Conservation (phyloP, 805 yeast species). For the Kuraishia cidri region DNA sequence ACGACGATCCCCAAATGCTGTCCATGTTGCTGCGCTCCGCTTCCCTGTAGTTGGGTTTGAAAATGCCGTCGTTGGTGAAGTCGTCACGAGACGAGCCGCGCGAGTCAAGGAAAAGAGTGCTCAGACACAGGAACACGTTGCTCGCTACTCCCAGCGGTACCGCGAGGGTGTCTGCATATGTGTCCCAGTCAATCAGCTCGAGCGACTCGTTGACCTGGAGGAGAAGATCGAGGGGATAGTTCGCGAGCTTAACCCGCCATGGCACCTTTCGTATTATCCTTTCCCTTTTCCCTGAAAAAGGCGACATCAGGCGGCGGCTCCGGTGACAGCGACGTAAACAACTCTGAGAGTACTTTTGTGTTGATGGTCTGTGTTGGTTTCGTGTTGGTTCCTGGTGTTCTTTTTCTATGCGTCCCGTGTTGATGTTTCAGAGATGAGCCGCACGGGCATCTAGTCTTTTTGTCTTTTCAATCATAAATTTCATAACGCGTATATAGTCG, state of each 20-base stretch:
- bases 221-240: constrained; percentile 14
- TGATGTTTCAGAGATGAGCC: too few species aligned
- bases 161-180: constrained; percentile 8
- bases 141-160: constrained; percentile 9
- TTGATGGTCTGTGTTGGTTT: too few species aligned
- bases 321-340: too few species aligned
- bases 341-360: too few species aligned
- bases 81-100: constrained; percentile 1
- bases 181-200: constrained; percentile 18
- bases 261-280: constrained; percentile 2
- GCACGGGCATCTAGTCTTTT: too few species aligned
- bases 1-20: too few species aligned
- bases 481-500: too few species aligned
- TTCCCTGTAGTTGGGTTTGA: constrained; percentile 4
- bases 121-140: constrained; percentile 9
- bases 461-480: too few species aligned
- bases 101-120: constrained; percentile 5
- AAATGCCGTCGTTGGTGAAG: constrained; percentile 5
- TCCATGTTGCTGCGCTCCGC: too few species aligned
- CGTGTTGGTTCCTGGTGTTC: too few species aligned
- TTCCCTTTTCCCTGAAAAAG: neutral
- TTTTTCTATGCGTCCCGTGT: too few species aligned
- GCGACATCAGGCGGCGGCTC: too few species aligned
- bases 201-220: constrained; percentile 14
- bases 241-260: neutral